Evolutionary conservation across 805 yeast species (phyloP).

Genomic region (Maudiozyma serrabonitensis): DNA sequence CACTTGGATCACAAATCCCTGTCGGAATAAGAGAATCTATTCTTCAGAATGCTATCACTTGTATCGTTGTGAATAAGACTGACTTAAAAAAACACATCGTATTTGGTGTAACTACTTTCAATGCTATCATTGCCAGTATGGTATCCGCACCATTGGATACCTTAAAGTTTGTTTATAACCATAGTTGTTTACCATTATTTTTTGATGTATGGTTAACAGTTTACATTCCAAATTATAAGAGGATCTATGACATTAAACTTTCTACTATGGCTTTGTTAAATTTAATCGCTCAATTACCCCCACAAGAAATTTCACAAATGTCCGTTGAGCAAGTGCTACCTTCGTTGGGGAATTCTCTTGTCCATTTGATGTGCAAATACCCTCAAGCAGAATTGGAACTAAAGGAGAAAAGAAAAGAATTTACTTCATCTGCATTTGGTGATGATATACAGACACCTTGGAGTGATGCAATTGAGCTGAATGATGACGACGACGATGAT

Average conservation of each 20-base stretch:
- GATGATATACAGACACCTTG: slow-evolving; percentile 23
- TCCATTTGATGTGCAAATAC: slow-evolving; percentile 43
- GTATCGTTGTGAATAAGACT: slow-evolving; percentile 19
- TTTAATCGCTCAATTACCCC: slow-evolving; percentile 28
- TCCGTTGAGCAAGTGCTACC: slow-evolving; percentile 34
- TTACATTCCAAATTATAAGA: slow-evolving; percentile 39
- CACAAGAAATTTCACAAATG: slow-evolving; percentile 24
- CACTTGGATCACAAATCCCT: slow-evolving; percentile 39
- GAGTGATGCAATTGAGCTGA: slow-evolving; percentile 23
- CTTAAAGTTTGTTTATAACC: slow-evolving; percentile 39
- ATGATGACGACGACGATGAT: slow-evolving; percentile 30
- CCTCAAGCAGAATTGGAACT: slow-evolving; percentile 64
- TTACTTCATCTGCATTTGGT: slow-evolving; percentile 31
- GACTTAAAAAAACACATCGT: slow-evolving; percentile 20
- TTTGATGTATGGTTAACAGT: slow-evolving; percentile 35
- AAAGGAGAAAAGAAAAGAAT: slow-evolving; percentile 54
- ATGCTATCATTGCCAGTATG: slow-evolving; percentile 55
- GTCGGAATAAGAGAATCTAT: slow-evolving; percentile 38
- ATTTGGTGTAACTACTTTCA: slow-evolving; percentile 30
- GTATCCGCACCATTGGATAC: slow-evolving; percentile 51
- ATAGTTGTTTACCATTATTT: slow-evolving; percentile 38
- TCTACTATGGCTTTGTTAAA: slow-evolving; percentile 59
- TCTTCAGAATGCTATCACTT: slow-evolving; percentile 35
- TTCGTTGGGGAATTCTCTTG: slow-evolving; percentile 43
- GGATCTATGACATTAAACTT: slow-evolving; percentile 77